These are phyloP conservation scores for Funneliformis caledonium DNA, from an alignment of 371 early-diverging fungal genomes.

Conservation along the genomic window DNA sequence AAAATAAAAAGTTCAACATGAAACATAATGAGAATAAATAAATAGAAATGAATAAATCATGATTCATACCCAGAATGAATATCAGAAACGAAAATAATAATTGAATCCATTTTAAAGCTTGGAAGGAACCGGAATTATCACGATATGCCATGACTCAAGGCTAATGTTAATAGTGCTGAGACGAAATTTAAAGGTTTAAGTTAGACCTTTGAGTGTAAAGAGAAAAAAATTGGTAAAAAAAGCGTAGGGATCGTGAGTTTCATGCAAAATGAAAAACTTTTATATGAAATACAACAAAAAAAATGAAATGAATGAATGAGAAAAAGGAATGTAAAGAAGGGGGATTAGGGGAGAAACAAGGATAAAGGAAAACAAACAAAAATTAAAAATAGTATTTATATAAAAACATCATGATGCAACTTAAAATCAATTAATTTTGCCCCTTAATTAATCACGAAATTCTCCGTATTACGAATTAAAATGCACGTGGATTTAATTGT, in stretches of 20 bases:
- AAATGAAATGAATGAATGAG: not conserved
- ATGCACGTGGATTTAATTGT: no score
- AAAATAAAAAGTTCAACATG: not conserved
- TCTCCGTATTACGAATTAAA: no score
- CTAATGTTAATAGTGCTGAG: not conserved
- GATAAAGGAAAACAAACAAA: not conserved
- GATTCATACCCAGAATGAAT: not conserved
- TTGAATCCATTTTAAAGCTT: slow-evolving; percentile 3
- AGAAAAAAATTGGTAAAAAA: not conserved
- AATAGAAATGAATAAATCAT: not conserved
- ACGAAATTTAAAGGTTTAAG: not conserved
- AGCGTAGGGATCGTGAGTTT: no score
- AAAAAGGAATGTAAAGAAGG: not conserved
- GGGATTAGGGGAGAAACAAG: not conserved
- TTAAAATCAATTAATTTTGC: no score
- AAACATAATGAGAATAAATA: not conserved
- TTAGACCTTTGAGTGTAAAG: not conserved
- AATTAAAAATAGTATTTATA: not conserved
- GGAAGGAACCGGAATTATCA: not conserved
- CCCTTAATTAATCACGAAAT: no score
- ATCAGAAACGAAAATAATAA: not conserved
- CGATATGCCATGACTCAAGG: not conserved
- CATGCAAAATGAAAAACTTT: not conserved
- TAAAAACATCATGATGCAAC: no score
- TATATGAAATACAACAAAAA: not conserved